A percentile compares a stretch with the other conserved stretches of the same genome.
Evolutionary conservation across 352 stramenopile genomes (phyloP).

Genomic region (Aphanomyces astaci): DNA sequence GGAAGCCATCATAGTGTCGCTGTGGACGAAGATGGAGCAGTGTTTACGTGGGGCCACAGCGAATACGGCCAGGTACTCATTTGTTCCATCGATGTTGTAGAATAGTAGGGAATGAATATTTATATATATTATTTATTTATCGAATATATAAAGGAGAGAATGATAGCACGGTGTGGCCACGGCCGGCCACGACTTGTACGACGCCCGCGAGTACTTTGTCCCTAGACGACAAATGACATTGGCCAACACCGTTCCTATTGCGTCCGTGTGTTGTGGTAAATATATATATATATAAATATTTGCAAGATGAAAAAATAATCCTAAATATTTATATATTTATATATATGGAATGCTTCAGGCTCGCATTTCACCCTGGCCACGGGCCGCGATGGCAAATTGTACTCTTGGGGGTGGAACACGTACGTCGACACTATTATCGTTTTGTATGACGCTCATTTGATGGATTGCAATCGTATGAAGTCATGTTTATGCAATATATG

Average conservation of each 20-base stretch:
- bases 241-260: constrained; percentile 26
- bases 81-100: no score
- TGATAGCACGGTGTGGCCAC: constrained; percentile 47
- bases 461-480: no score
- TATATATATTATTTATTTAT: no score
- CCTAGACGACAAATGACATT: constrained; percentile 52
- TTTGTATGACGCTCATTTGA: no score
- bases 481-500: no score
- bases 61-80: constrained; percentile 67
- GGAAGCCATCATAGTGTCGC: constrained; percentile 72
- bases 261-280: constrained; percentile 24
- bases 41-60: constrained; percentile 73
- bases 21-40: constrained; percentile 42
- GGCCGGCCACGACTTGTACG: constrained; percentile 60
- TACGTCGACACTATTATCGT: no score
- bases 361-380: constrained; percentile 19
- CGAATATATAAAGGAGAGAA: no score
- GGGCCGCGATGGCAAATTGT: neutral
- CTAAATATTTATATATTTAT: no score
- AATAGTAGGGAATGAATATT: no score
- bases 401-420: constrained; percentile 47
- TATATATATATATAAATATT: no score
- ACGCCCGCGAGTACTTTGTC: constrained; percentile 65
- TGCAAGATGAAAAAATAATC: no score
- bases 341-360: neutral